Conservation (phyloP, 192 early-diverging fungal genomes). For the Coemansia sp. region DNA sequence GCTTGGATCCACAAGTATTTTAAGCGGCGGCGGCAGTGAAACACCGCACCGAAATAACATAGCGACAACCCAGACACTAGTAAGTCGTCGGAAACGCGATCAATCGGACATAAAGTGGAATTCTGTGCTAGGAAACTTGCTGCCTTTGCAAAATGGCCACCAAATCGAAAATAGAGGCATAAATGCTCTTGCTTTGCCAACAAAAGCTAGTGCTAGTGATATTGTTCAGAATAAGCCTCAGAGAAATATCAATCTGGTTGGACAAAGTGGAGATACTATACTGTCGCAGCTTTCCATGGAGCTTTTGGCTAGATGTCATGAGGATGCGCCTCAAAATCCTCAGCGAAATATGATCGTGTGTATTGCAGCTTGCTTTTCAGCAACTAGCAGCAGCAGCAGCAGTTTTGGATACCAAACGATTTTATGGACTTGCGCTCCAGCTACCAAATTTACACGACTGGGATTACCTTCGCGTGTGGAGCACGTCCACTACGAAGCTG, state of each 20-base stretch:
- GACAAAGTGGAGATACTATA: background rate
- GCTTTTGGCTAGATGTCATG: constrained; percentile 30
- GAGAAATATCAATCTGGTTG: background rate
- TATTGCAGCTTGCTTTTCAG: constrained; percentile 25
- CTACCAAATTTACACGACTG: constrained; percentile 8
- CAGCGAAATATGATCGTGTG: constrained; percentile 59
- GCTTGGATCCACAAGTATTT: background rate
- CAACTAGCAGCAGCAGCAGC: background rate
- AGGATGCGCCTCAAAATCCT: constrained; percentile 67
- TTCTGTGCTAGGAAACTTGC: constrained; percentile 32
- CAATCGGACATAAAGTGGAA: constrained; percentile 50
- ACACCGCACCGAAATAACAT: background rate
- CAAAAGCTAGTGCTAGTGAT: background rate
- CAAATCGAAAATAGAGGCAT: background rate
- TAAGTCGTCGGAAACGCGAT: constrained; percentile 28
- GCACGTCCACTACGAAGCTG: constrained; percentile 53
- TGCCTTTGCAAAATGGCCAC: background rate
- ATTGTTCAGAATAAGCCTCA: background rate
- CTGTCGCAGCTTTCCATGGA: constrained; percentile 31
- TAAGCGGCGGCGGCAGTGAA: too few relatives aligned
- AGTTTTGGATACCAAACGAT: background rate
- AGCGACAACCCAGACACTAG: constrained; percentile 5
- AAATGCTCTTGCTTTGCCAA: background rate
- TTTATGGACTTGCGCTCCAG: constrained; percentile 27
- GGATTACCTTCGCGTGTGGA: constrained; percentile 20